phyloP scores from a whole-genome alignment of 2,329 filamentous ascomycete genomes.

The Sarocladiaceae sp. region DNA sequence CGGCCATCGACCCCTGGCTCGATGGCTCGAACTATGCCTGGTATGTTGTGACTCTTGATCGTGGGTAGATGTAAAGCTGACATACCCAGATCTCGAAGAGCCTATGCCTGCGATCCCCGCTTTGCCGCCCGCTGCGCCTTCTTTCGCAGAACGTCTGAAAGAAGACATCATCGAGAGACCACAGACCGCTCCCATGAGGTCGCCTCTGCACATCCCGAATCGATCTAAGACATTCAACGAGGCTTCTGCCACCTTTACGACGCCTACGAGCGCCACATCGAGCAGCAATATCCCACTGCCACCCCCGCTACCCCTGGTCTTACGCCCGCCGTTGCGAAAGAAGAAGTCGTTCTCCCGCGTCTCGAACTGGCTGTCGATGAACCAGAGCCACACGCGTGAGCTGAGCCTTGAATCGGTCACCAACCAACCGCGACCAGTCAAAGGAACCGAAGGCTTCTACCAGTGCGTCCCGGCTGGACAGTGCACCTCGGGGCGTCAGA shows the following conservation, averaged over 20 bases:
- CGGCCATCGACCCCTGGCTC: conserved; percentile 47
- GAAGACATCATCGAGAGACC: conserved; percentile 35
- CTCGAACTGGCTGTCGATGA: conserved; percentile 50
- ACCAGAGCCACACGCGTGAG: conserved; percentile 27
- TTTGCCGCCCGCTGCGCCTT: conserved; percentile 49
- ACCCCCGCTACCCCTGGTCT: conserved; percentile 51
- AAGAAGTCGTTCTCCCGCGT: conserved; percentile 61
- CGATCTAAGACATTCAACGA: conserved; percentile 22
- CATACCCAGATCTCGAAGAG: conserved; percentile 33
- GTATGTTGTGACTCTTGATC: conserved; percentile 22
- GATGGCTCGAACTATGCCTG: conserved; percentile 22
- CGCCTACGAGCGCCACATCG: conserved; percentile 21
- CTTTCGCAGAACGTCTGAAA: conserved; percentile 50
- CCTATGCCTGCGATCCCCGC: conserved; percentile 52
- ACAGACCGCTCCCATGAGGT: conserved; percentile 26
- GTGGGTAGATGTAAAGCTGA: conserved; percentile 8
- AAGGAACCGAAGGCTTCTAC: conserved; percentile 50
- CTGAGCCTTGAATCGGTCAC: conserved; percentile 45
- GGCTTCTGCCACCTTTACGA: conserved; percentile 22
- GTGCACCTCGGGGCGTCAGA: conserved; percentile 19
- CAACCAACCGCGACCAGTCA: conserved; percentile 47
- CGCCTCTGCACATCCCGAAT: conserved; percentile 26
- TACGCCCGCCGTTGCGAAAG: conserved; percentile 56
- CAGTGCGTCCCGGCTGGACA: conserved; percentile 40
- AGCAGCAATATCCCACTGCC: conserved; percentile 35